Evolutionary conservation across 2,329 filamentous ascomycete genomes (phyloP), one percentile per base, ranked within the genome.

Genomic region (Aspergillus alliaceus): DNA sequence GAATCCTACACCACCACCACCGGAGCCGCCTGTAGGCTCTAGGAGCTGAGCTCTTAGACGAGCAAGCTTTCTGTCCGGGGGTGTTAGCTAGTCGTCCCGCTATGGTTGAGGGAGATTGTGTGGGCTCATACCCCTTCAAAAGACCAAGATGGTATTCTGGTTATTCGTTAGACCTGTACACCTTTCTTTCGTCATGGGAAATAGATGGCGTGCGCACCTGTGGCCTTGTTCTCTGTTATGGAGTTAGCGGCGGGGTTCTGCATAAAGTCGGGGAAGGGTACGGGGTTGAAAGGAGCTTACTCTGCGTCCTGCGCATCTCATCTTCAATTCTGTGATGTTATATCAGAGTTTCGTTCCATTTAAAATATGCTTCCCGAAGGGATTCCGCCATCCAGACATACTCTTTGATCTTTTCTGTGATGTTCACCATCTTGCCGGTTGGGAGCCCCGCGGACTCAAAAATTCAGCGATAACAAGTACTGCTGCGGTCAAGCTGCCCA

Each of bases 341-440:
- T n/a, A 57, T 51, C 44, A 67, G 25, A 25, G 20, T 53, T 8
- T 60, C 49, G 48, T 47, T 12, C 40, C 40, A 32, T 20, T 15
- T 47, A 51, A 34, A n/a, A 20, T 20, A 22, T 46, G 24, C 25
- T n/a, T 24, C 64, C 44, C 29, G 8, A 51, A 24, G 14, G 40
- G 39, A 55, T 3, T 14, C 9, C 48, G 2, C 51, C 4, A 15
- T n/a, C 20, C 29, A 9, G 9, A 61, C 65, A 74, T 79, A 96
- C 93, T 98, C 95, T 84, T 99, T 99, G 82, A 99, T 99, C 85
- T 96, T 98, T 55, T 99, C 96, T 65, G 95, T 98, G 66, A 99
- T 99, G 82, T 98, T 98, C 77, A 98, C 95, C 95, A 99, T 99
- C 70, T 72, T 79, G 74, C 48, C 69, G 64, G 64, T 68, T 60